Percentiles rank a stretch among this genome's conserved stretches.
phyloP scores from a whole-genome alignment of 139 green algal genomes.

The Gonium pectorale region DNA sequence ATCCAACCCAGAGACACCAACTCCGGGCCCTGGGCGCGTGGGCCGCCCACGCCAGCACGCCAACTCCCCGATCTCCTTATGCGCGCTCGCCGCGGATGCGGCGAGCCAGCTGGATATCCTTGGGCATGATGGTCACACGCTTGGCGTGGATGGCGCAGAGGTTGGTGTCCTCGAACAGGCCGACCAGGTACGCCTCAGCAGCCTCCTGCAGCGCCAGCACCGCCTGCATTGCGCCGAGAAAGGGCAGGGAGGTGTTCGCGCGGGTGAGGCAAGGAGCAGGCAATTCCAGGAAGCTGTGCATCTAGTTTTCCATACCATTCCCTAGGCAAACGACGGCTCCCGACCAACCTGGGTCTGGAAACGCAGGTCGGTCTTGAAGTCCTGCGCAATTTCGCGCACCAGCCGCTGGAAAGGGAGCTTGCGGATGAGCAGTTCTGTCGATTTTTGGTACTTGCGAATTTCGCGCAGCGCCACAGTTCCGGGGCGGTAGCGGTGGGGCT shows the following conservation, averaged over 20 bases:
- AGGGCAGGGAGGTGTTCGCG: no score
- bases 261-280: no score
- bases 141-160: conserved; percentile 92
- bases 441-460: conserved; percentile 95
- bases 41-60: no score
- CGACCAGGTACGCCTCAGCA: conserved; percentile 91
- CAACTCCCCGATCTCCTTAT: not conserved
- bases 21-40: no score
- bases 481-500: conserved; percentile 90
- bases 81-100: conserved; percentile 76
- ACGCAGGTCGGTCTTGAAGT: conserved; percentile 66
- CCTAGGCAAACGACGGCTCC: no score
- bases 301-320: no score
- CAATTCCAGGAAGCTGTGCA: no score
- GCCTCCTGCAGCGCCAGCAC: conserved; percentile 42
- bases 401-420: conserved; percentile 97
- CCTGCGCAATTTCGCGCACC: conserved; percentile 14
- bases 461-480: conserved; percentile 91
- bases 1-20: no score
- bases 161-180: conserved; percentile 98
- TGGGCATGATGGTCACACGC: conserved; percentile 94
- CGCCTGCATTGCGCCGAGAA: no score
- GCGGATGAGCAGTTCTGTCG: conserved; percentile 93
- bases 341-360: conserved; percentile 4
- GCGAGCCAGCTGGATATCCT: conserved; percentile 95